These are phyloP conservation scores for Talaromyces sp. DNA, from an alignment of 2,329 filamentous ascomycete species.

Conservation along the genomic window DNA sequence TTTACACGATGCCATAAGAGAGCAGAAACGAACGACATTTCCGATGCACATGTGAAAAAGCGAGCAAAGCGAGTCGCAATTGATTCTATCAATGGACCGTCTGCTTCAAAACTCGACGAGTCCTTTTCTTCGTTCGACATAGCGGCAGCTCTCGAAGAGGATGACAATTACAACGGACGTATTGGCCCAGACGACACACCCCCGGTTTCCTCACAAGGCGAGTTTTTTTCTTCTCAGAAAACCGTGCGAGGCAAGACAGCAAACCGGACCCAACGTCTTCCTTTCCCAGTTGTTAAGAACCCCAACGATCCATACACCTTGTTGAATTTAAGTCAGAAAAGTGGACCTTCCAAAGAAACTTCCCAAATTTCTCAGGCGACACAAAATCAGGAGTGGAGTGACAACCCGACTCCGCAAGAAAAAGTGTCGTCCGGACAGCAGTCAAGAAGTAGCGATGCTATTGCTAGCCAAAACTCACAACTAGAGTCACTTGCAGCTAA, in stretches of 20 bases:
- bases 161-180: background rate
- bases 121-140: constrained; percentile 9
- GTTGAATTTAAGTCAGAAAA: constrained; percentile 61
- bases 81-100: background rate
- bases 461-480: constrained; percentile 7
- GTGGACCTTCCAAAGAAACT: constrained; percentile 46
- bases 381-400: background rate
- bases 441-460: constrained; percentile 10
- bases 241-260: constrained; percentile 21
- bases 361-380: constrained; percentile 15
- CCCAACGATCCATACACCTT: constrained; percentile 59
- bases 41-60: background rate
- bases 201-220: constrained; percentile 13
- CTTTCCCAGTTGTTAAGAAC: constrained; percentile 73
- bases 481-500: constrained; percentile 16
- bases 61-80: background rate
- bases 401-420: background rate
- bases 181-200: background rate
- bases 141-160: constrained; percentile 3
- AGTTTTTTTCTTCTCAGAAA: constrained; percentile 21
- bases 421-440: constrained; percentile 14
- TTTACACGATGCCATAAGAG: background rate
- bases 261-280: constrained; percentile 44
- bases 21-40: background rate
- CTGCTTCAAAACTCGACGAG: background rate